Conservation (phyloP, 2,329 filamentous ascomycete genomes). For the Tothia fuscella region DNA sequence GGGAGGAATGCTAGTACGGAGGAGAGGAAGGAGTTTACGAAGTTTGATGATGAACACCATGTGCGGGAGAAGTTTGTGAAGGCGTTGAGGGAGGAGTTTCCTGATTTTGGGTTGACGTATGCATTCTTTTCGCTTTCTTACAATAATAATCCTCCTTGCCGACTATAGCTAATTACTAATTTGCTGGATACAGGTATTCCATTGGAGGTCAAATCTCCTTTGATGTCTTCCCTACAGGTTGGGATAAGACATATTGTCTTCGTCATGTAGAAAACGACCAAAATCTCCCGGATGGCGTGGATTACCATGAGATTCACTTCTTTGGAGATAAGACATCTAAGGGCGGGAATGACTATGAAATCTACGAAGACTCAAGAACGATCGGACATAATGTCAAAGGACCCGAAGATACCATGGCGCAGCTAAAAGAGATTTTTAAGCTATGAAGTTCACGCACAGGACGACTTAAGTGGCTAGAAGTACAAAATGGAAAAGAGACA, state of each 20-base stretch:
- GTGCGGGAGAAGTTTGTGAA: constrained; percentile 67
- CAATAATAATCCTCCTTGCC: no score
- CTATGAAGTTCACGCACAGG: background rate
- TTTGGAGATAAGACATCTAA: constrained; percentile 91
- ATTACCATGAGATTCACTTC: constrained; percentile 87
- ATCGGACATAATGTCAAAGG: constrained; percentile 72
- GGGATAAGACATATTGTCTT: constrained; percentile 98
- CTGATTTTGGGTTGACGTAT: constrained; percentile 72
- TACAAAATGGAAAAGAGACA: background rate
- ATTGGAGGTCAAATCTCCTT: constrained; percentile 98
- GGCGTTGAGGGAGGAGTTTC: constrained; percentile 67
- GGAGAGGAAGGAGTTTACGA: constrained; percentile 74
- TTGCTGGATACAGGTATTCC: constrained; percentile 55
- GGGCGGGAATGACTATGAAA: constrained; percentile 94
- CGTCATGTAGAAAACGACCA: constrained; percentile 75
- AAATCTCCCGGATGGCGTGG: constrained; percentile 49
- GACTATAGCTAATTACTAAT: background rate
- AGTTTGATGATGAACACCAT: constrained; percentile 66
- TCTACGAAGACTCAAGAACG: constrained; percentile 70
- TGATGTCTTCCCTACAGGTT: constrained; percentile 90
- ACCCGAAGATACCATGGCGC: constrained; percentile 69
- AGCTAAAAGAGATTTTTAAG: constrained; percentile 68
- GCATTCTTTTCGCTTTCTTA: constrained; percentile 23
- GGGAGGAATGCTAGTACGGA: constrained; percentile 72
- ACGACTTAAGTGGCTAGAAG: background rate